Base-by-base conservation (phyloP, 2,329 filamentous ascomycete species). In the Anthostomella pinea region DNA sequence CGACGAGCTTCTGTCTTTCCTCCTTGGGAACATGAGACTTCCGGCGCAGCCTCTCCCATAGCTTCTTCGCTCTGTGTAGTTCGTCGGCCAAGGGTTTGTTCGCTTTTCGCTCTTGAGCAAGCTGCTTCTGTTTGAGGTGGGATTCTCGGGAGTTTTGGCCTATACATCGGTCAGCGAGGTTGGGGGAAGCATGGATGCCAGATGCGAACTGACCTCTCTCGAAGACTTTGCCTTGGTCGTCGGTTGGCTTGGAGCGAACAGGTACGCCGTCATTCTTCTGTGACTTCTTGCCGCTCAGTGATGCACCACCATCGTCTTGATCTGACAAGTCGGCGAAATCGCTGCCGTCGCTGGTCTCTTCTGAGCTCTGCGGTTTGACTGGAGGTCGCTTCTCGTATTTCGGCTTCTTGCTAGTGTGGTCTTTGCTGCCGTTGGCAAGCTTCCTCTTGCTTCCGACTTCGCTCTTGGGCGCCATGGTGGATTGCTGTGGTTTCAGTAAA, bases 11-110 rank as follows among this genome's bases (percentile, higher is more conserved):
- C 63, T 91, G 84, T 45, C 93, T 79, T 69, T 98, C 90, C 24
- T 94, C 87, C 54, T 84, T 81, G 25, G 89, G 85, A 2, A 98
- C 88, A 55, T 96, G 88, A 3, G 90, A 95, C 69, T 97, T 97
- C 53, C 87, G 76, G 48, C 93, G 84, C 58, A 98, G 68, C 44
- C 86, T 80, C 70, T 98, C 93, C 94, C 93, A 98, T 35, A 98
- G 77, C 70, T 96, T 95, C 74, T 98, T 98, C 35, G 87, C 86
- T 45, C 89, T 83, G 46, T 83, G 79, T 48, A 97, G 82, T 57
- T 86, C 80, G 61, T 97, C 90, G 58, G 91, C 89, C 51, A 97
- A 83, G 16, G 93, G 93, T 68, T 96, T 97, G 27, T 86, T 83
- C 23, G 87, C 83, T 72, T 90, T 96, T 52, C 94, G 87, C 61